phyloP scores from a whole-genome alignment of 768 basidiomycete species.

The Glaciozyma antarctica region DNA sequence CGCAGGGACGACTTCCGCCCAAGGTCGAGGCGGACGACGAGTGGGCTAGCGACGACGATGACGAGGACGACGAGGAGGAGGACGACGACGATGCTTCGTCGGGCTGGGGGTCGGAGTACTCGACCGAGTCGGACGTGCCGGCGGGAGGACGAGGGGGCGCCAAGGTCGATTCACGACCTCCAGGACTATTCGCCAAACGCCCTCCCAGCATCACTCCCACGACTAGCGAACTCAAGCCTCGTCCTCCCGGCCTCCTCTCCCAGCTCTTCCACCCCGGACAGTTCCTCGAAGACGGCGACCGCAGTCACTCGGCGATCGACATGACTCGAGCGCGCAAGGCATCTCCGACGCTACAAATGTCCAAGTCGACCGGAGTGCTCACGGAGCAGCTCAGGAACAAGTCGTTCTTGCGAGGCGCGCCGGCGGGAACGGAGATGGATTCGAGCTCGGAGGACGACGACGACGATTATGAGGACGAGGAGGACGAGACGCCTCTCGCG shows the following conservation, averaged over 20 bases:
- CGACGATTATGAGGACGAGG: slow-evolving; percentile 11
- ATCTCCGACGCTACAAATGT: neutral
- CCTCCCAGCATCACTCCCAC: slow-evolving; percentile 16
- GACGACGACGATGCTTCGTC: slow-evolving; percentile 24
- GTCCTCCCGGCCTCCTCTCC: slow-evolving; percentile 29
- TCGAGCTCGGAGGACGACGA: slow-evolving; percentile 29
- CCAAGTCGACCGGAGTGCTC: neutral
- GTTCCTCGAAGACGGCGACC: slow-evolving; percentile 23
- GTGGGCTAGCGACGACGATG: slow-evolving; percentile 31
- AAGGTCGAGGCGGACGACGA: neutral
- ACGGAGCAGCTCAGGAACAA: slow-evolving; percentile 4
- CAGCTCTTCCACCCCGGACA: slow-evolving; percentile 33
- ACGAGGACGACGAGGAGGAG: slow-evolving; percentile 25
- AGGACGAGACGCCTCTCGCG: slow-evolving; percentile 1
- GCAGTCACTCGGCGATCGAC: slow-evolving; percentile 4
- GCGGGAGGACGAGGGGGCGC: neutral
- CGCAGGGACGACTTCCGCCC: slow-evolving; percentile 14
- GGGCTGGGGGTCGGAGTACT: slow-evolving; percentile 32
- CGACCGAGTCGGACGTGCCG: slow-evolving; percentile 21
- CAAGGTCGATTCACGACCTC: neutral
- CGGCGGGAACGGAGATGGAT: slow-evolving; percentile 33
- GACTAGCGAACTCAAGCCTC: slow-evolving; percentile 25
- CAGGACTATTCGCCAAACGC: slow-evolving; percentile 24
- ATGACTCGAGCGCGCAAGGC: neutral
- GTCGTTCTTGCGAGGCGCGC: slow-evolving; percentile 27